These are phyloP conservation scores for Aspergillus diversus DNA, from an alignment of 495 filamentous ascomycete genomes.

Conservation along the genomic window DNA sequence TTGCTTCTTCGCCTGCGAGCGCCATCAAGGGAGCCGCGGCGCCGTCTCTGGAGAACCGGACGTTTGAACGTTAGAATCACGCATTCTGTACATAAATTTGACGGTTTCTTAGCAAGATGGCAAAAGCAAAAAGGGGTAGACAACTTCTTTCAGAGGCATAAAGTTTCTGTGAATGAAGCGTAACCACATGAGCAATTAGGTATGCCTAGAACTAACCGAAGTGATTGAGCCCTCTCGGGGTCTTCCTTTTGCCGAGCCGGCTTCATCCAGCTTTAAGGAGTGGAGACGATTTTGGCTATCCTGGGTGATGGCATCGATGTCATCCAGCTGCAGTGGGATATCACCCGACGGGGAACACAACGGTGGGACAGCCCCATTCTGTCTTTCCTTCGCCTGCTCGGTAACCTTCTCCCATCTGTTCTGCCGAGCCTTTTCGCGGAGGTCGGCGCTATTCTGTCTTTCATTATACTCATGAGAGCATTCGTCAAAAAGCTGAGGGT, in stretches of 20 bases:
- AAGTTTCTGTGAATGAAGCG: constrained; percentile 24
- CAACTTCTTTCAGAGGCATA: constrained; percentile 16
- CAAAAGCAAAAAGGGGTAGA: constrained; percentile 27
- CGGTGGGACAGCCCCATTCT: constrained; percentile 53
- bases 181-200: constrained; percentile 29
- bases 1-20: constrained; percentile 49
- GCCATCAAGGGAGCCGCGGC: constrained; percentile 48
- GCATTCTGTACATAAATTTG: constrained; percentile 45
- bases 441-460: constrained; percentile 83
- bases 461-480: constrained; percentile 99
- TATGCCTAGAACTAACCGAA: constrained; percentile 44
- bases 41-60: constrained; percentile 56
- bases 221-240: constrained; percentile 23
- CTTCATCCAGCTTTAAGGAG: constrained; percentile 79
- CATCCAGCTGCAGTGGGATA: constrained; percentile 63
- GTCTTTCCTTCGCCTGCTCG: constrained; percentile 71
- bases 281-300: constrained; percentile 85
- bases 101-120: constrained; percentile 50
- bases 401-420: constrained; percentile 85
- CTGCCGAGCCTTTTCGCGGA: constrained; percentile 74
- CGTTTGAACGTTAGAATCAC: constrained; percentile 57
- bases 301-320: constrained; percentile 74
- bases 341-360: constrained; percentile 44
- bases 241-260: constrained; percentile 48
- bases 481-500: constrained; percentile 97